These are phyloP conservation scores for Mimosa pudica DNA, from an alignment of 306 rosid genomes.

Conservation along the genomic window DNA sequence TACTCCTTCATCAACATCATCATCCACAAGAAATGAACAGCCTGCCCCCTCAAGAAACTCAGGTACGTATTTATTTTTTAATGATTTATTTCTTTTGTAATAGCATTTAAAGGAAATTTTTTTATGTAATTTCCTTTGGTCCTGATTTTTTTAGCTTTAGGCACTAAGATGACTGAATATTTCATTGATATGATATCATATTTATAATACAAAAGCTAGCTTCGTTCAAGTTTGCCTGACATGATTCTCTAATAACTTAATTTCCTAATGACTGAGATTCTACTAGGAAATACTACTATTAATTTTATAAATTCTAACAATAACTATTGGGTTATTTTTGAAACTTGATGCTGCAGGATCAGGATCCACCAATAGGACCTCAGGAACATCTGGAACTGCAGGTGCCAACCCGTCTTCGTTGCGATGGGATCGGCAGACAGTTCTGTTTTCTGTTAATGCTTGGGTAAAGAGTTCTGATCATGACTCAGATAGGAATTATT, in stretches of 20 bases:
- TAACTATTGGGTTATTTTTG: constrained; percentile 24
- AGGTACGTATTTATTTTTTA: constrained; percentile 43
- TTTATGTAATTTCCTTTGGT: not conserved
- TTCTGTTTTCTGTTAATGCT: constrained; percentile 90
- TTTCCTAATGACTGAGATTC: too few species aligned
- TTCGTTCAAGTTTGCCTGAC: too few species aligned
- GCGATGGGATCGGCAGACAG: constrained; percentile 89
- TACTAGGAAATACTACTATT: too few species aligned
- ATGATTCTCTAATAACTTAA: too few species aligned
- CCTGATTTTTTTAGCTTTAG: too few species aligned
- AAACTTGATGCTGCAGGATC: constrained; percentile 45
- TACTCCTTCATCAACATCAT: constrained; percentile 48
- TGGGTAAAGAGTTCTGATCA: constrained; percentile 60
- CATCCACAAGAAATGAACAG: constrained; percentile 57
- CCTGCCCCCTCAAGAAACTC: constrained; percentile 51
- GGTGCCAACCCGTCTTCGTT: constrained; percentile 60
- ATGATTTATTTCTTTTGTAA: not conserved
- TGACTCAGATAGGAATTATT: constrained; percentile 10
- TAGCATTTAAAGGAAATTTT: not conserved
- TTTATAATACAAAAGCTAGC: too few species aligned
- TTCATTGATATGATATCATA: too few species aligned
- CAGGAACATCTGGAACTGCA: constrained; percentile 67
- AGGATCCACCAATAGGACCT: constrained; percentile 58
- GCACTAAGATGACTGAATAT: too few species aligned
- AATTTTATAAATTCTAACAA: too few species aligned